phyloP scores from a whole-genome alignment of 2,329 filamentous ascomycete genomes.

The Trichoderma sp. region DNA sequence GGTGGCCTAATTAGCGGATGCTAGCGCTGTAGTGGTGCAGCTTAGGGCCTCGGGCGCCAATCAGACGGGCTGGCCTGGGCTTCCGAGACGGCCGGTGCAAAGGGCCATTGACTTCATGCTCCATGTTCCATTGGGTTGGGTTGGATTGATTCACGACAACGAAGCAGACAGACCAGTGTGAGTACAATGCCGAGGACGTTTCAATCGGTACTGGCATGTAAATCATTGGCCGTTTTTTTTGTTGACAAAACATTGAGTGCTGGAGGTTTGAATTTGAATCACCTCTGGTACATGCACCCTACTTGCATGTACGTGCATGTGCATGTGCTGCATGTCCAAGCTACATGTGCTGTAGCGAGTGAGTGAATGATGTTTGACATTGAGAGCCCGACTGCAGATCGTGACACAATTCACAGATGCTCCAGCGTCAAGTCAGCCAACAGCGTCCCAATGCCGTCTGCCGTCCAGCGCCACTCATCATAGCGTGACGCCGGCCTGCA shows the following conservation, averaged over 20 bases:
- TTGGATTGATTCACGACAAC: not conserved
- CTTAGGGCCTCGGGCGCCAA: conserved; percentile 9
- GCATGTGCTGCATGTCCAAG: not conserved
- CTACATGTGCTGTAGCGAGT: too few relatives aligned
- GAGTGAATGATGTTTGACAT: too few relatives aligned
- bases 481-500: conserved; percentile 13
- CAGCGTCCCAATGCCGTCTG: not conserved
- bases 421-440: conserved; percentile 10
- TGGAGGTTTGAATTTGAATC: rapidly evolving
- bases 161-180: not conserved
- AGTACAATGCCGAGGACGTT: not conserved
- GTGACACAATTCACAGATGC: conserved; percentile 13
- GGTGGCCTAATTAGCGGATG: not conserved
- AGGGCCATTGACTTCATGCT: not conserved
- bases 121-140: not conserved
- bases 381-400: not conserved
- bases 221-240: not conserved
- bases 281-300: not conserved
- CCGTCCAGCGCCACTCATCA: conserved; percentile 1
- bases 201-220: not conserved
- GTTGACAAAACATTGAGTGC: not conserved
- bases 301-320: not conserved
- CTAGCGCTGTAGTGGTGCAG: not conserved
- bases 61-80: conserved; percentile 2
- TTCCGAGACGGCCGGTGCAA: not conserved